These are phyloP conservation scores for Phytophthora citricola DNA, from an alignment of 352 stramenopile species.

Conservation along the genomic window DNA sequence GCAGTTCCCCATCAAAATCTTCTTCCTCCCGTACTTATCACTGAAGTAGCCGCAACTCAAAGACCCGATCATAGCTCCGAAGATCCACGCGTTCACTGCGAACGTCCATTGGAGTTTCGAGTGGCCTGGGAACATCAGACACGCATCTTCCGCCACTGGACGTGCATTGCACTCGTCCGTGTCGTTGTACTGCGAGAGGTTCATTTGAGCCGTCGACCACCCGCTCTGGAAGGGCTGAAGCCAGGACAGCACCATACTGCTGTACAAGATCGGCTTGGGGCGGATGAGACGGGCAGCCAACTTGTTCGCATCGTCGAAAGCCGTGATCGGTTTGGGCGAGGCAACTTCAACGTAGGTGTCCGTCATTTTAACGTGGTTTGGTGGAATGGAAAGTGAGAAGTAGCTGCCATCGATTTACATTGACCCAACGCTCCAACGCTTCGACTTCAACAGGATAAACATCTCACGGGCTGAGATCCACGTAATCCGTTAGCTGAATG, in stretches of 20 bases:
- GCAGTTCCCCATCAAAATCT: conserved; percentile 26
- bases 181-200: conserved; percentile 13
- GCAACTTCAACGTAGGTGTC: conserved; percentile 8
- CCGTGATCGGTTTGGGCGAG: conserved; percentile 10
- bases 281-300: conserved; percentile 16
- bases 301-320: conserved; percentile 25
- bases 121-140: conserved; percentile 19
- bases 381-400: conserved; percentile 7
- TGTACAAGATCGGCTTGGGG: conserved; percentile 17
- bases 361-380: conserved; percentile 1
- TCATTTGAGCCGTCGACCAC: conserved; percentile 25
- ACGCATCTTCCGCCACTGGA: conserved; percentile 13
- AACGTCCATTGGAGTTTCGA: conserved; percentile 2
- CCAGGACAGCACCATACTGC: conserved; percentile 11
- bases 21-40: conserved; percentile 36
- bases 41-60: conserved; percentile 40
- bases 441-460: conserved; percentile 18
- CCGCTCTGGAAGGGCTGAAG: conserved; percentile 19
- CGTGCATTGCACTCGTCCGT: conserved; percentile 18
- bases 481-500: conserved; percentile 7
- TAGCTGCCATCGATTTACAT: background rate
- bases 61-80: conserved; percentile 55
- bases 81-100: conserved; percentile 46
- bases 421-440: background rate
- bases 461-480: background rate